Percentiles rank a stretch among this genome's conserved stretches.
Conservation (phyloP, 257 asterid genomes). For the Cinchona pubescens region DNA sequence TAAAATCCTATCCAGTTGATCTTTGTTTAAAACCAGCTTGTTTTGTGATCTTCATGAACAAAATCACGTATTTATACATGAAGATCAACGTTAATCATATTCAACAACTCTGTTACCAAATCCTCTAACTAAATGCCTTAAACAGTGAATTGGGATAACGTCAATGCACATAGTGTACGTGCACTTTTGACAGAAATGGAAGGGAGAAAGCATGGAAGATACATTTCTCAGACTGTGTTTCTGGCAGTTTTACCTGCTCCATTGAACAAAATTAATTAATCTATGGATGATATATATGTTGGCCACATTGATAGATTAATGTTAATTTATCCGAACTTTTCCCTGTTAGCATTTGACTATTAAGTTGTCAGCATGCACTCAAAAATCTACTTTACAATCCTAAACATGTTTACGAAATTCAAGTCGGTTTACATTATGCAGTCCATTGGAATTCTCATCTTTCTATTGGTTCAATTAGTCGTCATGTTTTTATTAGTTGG, state of each 20-base stretch:
- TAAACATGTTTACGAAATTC: not conserved
- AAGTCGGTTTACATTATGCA: no score
- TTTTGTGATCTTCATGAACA: not conserved
- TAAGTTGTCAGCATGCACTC: not conserved
- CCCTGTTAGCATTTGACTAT: not conserved
- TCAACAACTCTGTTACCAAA: conserved; percentile 62
- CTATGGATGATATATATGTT: conserved; percentile 6
- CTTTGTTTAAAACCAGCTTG: not conserved
- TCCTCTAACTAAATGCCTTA: conserved; percentile 31
- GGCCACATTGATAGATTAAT: conserved; percentile 17
- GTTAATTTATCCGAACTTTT: conserved; percentile 1
- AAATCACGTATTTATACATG: conserved; percentile 25
- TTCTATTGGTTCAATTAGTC: not conserved
- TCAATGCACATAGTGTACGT: conserved; percentile 23
- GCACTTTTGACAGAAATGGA: conserved; percentile 6
- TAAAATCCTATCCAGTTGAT: not conserved
- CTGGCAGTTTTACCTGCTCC: conserved; percentile 76
- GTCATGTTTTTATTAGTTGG: no score
- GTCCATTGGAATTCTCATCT: not conserved
- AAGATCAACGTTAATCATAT: conserved; percentile 14
- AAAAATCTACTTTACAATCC: not conserved
- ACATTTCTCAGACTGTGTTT: conserved; percentile 31
- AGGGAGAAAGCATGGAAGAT: conserved; percentile 5
- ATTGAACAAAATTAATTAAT: conserved; percentile 22
- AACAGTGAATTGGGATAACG: conserved; percentile 26